Base-by-base conservation (phyloP, 768 basidiomycete genomes). In the Auricularia heimuer region DNA sequence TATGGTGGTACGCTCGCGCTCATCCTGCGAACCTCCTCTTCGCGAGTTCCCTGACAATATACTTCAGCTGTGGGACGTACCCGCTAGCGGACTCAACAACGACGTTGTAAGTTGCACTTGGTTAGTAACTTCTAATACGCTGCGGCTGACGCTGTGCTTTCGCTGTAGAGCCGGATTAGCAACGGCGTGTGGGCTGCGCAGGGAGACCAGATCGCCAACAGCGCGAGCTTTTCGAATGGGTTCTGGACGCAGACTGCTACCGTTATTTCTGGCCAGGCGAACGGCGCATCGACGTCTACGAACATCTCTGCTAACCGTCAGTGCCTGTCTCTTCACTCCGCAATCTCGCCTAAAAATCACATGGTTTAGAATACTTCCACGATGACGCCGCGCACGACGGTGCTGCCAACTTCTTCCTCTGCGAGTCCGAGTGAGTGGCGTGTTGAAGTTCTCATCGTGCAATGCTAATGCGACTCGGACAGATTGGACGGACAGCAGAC, bases 371-470 rank as follows among this genome's bases (percentile, higher is more conserved):
- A 8, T 45, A 45, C 62, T 63, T 63, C 45, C 47, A 45, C 4
- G 42, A 47, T 45, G 21, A 34, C 24, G 39, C 37, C 10, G 42
- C 62, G 18, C 29, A 47, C 21, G 42, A 45, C 4, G 62, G 47
- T 3, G 42, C 16, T 21, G 62, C 62, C 1, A 63, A 63, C 62
- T 63, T 63, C 62, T 63, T 63, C 62, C 7, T 63, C 37, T 24
- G 42, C 6, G 62, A 63, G n/a, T 63, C 62, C 4, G 62, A 63
- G 62, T 63, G n/a, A n/a, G n/a, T n/a, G n/a, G n/a, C n/a, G n/a
- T n/a, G n/a, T n/a, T n/a, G n/a, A n/a, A n/a, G n/a, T n/a, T n/a
- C n/a, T n/a, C n/a, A n/a, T n/a, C n/a, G 16, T 33, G 8, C 10
- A 8, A 6, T n/a, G 14, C 33, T 39, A 21, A 39, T 3, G 39